Evolutionary conservation across 73 alveolate species (phyloP), one percentile per base, ranked within the genome.

Genomic region (Paramecium sonneborni): DNA sequence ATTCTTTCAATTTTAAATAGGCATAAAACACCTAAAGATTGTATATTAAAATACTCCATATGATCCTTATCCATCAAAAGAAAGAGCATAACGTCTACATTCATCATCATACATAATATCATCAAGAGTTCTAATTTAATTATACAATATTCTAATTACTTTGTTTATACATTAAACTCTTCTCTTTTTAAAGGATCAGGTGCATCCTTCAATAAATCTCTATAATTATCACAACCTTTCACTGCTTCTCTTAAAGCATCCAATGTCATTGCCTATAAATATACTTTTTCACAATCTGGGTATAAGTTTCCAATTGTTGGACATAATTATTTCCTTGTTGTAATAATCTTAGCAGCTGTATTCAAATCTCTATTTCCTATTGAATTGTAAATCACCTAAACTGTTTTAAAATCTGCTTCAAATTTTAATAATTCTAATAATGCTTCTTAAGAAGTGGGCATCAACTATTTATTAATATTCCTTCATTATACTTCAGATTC

Each of bases 361-460:
- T 93, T 86, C 58, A 93, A 85, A 57, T 93, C 98, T 85, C 92
- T 92, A 92, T 92, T 88, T 94, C 97, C 95, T 46, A 97, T 86
- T 86, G 98, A 93, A 94, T 98, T 97, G 94, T 96, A 97, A 70
- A 98, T 97, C 85, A 98, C 97, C 93, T 98, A 98, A 79, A 98
- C 95, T 20, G 99, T 94, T 96, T 93, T 96, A 94, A 99, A 97
- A 86, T 97, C 99, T 6, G 99, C 98, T 94, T 97, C 99, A 91
- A 96, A 98, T 92, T 97, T 96, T 84, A 97, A 94, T 76, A 98
- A 94, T 55, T 96, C 98, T 70, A 93, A 96, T 98, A 98, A 93
- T 28, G 96, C 95, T 90, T 95, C 99, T 39, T 93, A 70, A 72
- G 98, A 67, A 2, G 70, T 76, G 6, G 84, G 93, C 34, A 58